Evolutionary conservation across 495 filamentous ascomycete genomes (phyloP).

Genomic region (Lasiosphaeriaceae sp.): DNA sequence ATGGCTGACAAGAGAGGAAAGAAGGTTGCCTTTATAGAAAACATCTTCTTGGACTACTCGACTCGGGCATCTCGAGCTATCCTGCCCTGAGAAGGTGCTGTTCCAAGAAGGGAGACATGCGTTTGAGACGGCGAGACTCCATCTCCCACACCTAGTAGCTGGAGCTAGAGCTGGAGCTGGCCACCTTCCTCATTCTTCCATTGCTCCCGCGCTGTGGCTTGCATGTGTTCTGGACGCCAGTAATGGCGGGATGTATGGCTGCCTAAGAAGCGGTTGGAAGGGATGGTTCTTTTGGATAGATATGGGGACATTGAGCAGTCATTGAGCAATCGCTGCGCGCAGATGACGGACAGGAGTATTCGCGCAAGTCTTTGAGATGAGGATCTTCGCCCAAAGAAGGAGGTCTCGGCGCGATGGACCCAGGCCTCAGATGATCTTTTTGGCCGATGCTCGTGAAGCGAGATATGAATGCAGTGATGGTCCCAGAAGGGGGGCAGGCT

Average conservation of each 20-base stretch:
- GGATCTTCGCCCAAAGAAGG: slow-evolving; percentile 1
- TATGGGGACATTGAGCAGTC: background rate
- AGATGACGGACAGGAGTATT: background rate
- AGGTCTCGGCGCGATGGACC: background rate
- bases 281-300: too few species aligned
- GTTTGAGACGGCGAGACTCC: background rate
- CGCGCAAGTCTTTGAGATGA: background rate
- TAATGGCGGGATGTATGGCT: background rate
- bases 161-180: background rate
- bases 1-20: background rate
- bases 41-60: background rate
- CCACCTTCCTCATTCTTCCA: slow-evolving; percentile 6
- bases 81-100: background rate
- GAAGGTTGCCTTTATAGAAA: background rate
- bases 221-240: background rate
- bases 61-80: slow-evolving; percentile 2
- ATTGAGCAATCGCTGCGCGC: background rate
- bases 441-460: too few species aligned
- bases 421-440: background rate
- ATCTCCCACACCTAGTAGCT: background rate
- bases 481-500: background rate
- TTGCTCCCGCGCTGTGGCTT: background rate
- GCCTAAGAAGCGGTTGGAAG: too few species aligned
- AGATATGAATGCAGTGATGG: background rate
- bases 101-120: background rate